Conservation (phyloP, 1,284 basidiomycete species). For the Cryptococcus maquisensis region DNA sequence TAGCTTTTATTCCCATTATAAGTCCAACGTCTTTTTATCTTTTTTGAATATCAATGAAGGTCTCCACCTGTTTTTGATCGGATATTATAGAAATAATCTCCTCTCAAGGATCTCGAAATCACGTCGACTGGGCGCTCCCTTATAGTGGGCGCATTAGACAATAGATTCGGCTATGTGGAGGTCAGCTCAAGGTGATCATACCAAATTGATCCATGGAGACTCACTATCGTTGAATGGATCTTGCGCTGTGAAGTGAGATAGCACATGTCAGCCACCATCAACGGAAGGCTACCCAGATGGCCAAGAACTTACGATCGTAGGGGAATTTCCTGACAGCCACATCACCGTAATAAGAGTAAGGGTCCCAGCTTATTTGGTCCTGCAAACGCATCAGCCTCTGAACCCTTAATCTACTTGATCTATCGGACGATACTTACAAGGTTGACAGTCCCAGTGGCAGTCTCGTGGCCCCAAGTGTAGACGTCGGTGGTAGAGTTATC, state of each 20-base stretch:
- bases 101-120: too few relatives aligned
- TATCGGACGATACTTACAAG: conserved; percentile 12
- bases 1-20: too few relatives aligned
- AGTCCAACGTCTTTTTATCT: too few relatives aligned
- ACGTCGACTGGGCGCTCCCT: too few relatives aligned
- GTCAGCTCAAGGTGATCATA: neutral
- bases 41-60: too few relatives aligned
- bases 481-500: conserved; percentile 18
- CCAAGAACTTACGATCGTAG: conserved; percentile 25
- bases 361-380: conserved; percentile 19
- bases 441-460: conserved; percentile 21
- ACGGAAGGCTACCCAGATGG: neutral
- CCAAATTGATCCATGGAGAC: neutral
- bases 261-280: neutral
- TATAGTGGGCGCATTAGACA: neutral
- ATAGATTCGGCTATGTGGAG: conserved; percentile 6
- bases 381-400: neutral
- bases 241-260: conserved; percentile 9
- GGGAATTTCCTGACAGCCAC: conserved; percentile 37
- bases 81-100: too few relatives aligned
- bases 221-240: conserved; percentile 26
- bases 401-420: neutral
- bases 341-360: conserved; percentile 25
- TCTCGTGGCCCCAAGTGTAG: conserved; percentile 24
- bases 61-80: too few relatives aligned